Conservation (phyloP, 176 grass and related monocot genomes). For the Olyra latifolia region DNA sequence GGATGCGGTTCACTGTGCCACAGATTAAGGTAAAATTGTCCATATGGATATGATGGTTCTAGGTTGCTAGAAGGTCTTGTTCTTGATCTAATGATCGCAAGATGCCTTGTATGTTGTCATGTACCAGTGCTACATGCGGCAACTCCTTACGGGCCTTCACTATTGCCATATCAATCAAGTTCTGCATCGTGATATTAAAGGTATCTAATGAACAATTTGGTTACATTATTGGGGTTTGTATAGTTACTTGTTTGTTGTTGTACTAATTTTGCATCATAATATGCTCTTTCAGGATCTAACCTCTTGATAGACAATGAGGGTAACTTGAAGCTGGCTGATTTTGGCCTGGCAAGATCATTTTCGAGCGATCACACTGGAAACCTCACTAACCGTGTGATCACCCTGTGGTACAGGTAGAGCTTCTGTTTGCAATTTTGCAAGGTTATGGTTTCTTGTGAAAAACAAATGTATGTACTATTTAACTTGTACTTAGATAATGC, state of each 20-base stretch:
- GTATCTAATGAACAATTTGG: slow-evolving; percentile 23
- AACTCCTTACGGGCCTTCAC: slow-evolving; percentile 88
- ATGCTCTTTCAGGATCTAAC: slow-evolving; percentile 65
- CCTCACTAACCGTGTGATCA: slow-evolving; percentile 93
- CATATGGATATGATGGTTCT: slow-evolving; percentile 27
- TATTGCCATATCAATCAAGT: slow-evolving; percentile 98
- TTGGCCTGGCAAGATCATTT: slow-evolving; percentile 91
- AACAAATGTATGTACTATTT: background rate
- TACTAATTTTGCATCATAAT: slow-evolving; percentile 17
- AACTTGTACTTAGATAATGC: background rate
- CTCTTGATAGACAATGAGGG: slow-evolving; percentile 98
- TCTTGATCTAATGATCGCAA: slow-evolving; percentile 15
- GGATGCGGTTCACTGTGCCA: slow-evolving; percentile 71
- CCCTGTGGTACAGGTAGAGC: slow-evolving; percentile 87
- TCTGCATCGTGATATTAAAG: slow-evolving; percentile 95
- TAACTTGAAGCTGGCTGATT: slow-evolving; percentile 94
- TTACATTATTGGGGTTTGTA: background rate
- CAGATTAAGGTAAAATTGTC: slow-evolving; percentile 86
- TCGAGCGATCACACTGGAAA: slow-evolving; percentile 83
- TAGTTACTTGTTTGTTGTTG: background rate
- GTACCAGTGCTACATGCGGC: slow-evolving; percentile 82
- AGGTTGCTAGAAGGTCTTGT: slow-evolving; percentile 25
- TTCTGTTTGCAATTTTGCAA: background rate
- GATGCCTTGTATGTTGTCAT: slow-evolving; percentile 24
- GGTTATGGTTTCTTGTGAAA: slow-evolving; percentile 24